Evolutionary conservation across 768 basidiomycete species (phyloP), one percentile per base, ranked within the genome.

Genomic region (Gelatoporia subvermispora): DNA sequence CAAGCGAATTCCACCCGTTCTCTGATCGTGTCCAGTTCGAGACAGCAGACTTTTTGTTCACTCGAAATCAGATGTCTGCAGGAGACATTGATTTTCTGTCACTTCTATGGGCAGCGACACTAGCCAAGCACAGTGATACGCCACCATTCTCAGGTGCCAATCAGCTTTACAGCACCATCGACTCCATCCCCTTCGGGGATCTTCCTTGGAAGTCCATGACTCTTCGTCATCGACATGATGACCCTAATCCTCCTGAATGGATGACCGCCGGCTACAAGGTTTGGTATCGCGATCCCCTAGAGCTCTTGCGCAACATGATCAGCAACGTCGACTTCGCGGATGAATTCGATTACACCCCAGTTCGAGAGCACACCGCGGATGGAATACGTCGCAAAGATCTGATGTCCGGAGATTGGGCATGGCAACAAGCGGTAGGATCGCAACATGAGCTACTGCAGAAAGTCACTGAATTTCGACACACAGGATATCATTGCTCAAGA

Each of bases 161-260:
- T 1, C 64, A 72, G 10, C 31, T 73, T 0, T 67, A 69, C 37
- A 25, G 42, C 0, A 63, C 60, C 0, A 74, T 75, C 24, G 68
- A 75, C 41, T 40, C 43, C 0, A 72, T 65, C 9, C 49, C 47
- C 11, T 41, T 64, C 10, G 70, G 71, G 15, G 67, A 68, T 24
- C 59, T 62, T 8, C 62, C 66, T 0, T 76, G 74, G 73, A 18
- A 66, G 8, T 57, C 51, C 2, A 69, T 74, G 48, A 45, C 56
- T 1, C 31, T n/a, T n/a, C n/a, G n/a, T n/a, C n/a, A n/a, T n/a
- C n/a, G n/a, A n/a, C n/a, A n/a, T n/a, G n/a, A n/a, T n/a, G 42
- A 48, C 2, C 55, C 54, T 0, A 48, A 51, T 0, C 28, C 56
- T 4, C 58, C 60, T 2, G 16, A 49, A 13, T 66, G 65, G 65